These are phyloP conservation scores for Saccharum spontaneum DNA, from an alignment of 176 grass and related monocot genomes.

Conservation along the genomic window DNA sequence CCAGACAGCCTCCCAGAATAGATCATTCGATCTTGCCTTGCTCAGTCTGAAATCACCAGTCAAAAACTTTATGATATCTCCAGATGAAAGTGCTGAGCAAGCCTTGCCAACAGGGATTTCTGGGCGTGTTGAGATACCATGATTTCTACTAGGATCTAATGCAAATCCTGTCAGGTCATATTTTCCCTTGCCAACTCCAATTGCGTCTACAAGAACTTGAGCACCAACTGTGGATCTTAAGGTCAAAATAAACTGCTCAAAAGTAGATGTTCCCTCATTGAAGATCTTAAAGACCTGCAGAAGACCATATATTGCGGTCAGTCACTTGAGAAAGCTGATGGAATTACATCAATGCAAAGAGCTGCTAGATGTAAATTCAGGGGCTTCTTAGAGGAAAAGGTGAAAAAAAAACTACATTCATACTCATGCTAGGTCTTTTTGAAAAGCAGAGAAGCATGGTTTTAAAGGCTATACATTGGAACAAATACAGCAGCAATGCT, in stretches of 20 bases:
- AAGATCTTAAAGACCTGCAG: slow-evolving; percentile 69
- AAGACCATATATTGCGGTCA: slow-evolving; percentile 37
- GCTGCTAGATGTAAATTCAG: slow-evolving; percentile 16
- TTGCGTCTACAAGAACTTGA: slow-evolving; percentile 60
- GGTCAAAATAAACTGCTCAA: slow-evolving; percentile 82
- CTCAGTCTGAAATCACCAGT: slow-evolving; percentile 93
- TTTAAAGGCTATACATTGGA: not conserved
- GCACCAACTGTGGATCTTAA: slow-evolving; percentile 64
- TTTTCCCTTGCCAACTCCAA: slow-evolving; percentile 89
- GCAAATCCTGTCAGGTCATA: slow-evolving; percentile 85
- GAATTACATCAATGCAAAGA: slow-evolving; percentile 21
- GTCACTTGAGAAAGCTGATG: slow-evolving; percentile 32
- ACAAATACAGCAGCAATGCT: slow-evolving; percentile 8
- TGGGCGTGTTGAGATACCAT: slow-evolving; percentile 39
- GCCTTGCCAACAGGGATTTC: slow-evolving; percentile 93
- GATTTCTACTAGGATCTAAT: slow-evolving; percentile 72
- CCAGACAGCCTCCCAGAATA: slow-evolving; percentile 99
- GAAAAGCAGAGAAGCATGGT: slow-evolving; percentile 18
- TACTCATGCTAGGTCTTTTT: not conserved
- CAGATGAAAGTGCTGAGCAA: slow-evolving; percentile 75
- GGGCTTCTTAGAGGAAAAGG: slow-evolving; percentile 14
- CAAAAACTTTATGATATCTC: slow-evolving; percentile 83
- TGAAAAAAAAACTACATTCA: not conserved
- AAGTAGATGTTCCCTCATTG: slow-evolving; percentile 70
- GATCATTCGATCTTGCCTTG: slow-evolving; percentile 96